Evolutionary conservation across 1,284 basidiomycete species (phyloP), one percentile per base, ranked within the genome.

Genomic region (Leccinum griseonigrum): DNA sequence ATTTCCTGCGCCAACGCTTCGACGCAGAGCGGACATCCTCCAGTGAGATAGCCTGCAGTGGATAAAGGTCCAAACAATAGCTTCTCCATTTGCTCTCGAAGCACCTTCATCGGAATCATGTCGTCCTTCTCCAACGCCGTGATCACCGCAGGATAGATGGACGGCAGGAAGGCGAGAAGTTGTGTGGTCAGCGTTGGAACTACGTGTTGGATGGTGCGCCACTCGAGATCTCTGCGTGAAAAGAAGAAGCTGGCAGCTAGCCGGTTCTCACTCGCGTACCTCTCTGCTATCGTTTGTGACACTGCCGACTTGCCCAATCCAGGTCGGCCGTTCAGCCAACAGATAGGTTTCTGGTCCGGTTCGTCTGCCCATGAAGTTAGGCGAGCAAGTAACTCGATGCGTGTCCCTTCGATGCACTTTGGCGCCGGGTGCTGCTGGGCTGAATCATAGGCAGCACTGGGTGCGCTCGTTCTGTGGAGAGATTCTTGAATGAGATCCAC

Each of bases 371-470:
- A 70, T 3, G 67, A 67, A 6, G 60, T 14, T 9, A 69, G 38
- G 10, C 57, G 58, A 40, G 40, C 58, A 3, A 69, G 68, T 4
- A 72, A 36, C 46, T 69, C 68, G 60, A 60, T 14, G 2, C 68
- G 66, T 3, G 68, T 71, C 18, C 69, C 69, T 58, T 66, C 62
- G 34, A 68, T 60, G 48, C 69, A 71, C 32, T 60, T 66, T 58
- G 68, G 60, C 1, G 69, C 67, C 1, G 68, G 68, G 53, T 70
- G 57, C 4, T 70, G 66, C 32, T 68, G 59, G 7, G 62, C 66
- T 0, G 67, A 69, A 38, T 69, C 68, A 38, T 63, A 68, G 26
- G 66, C 58, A 0, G 68, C 68, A 29, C 68, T 54, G 13, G 61
- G 54, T 0, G 63, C 68, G 16, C 59, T 62, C 6, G 62, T 53